These are phyloP conservation scores for Saturnispora quitensis DNA, from an alignment of 805 yeast species.

Conservation along the genomic window DNA sequence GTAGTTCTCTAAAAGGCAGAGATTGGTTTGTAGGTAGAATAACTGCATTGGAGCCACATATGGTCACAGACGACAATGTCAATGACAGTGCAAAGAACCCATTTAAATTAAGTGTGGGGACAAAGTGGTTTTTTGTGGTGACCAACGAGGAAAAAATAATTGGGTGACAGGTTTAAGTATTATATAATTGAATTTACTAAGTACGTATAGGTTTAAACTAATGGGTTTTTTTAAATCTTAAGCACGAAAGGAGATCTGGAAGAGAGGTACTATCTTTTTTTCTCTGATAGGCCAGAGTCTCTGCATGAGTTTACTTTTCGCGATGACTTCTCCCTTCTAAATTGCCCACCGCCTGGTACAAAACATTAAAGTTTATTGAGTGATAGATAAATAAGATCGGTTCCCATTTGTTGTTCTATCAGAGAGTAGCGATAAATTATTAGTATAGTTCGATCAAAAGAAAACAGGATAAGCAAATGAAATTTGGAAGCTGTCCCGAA, in stretches of 20 bases:
- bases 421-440: neutral
- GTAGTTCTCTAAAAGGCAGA: slow-evolving; percentile 30
- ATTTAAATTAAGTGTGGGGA: slow-evolving; percentile 51
- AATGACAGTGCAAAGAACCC: slow-evolving; percentile 44
- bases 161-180: neutral
- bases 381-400: neutral
- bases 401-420: neutral
- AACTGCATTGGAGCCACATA: slow-evolving; percentile 42
- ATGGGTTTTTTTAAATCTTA: neutral
- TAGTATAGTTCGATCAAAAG: no score
- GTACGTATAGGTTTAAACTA: neutral
- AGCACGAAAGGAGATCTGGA: neutral
- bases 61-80: slow-evolving; percentile 38
- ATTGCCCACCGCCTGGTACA: neutral
- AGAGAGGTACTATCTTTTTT: neutral
- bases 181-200: neutral
- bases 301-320: neutral
- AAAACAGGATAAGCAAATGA: neutral
- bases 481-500: slow-evolving; percentile 8
- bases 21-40: slow-evolving; percentile 85
- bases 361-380: neutral
- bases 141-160: slow-evolving; percentile 35
- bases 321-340: neutral
- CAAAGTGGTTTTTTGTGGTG: slow-evolving; percentile 54
- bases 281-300: neutral